Conservation (phyloP, 352 stramenopile species). For the Pythium phragmitis region DNA sequence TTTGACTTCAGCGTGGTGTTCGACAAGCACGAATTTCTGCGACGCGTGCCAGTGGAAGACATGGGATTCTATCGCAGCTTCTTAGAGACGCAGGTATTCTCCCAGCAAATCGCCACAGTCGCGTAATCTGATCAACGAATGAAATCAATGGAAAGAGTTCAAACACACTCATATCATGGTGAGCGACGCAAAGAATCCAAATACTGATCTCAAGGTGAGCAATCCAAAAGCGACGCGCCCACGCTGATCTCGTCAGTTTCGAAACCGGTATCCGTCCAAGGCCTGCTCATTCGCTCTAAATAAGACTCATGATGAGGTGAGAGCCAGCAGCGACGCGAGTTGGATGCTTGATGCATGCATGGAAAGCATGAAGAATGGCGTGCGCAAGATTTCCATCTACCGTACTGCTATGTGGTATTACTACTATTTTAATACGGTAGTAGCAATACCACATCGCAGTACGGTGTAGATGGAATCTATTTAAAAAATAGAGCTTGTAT, state of each 20-base stretch:
- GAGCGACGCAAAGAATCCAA: no score
- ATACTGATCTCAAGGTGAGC: no score
- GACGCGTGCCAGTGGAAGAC: slow-evolving; percentile 46
- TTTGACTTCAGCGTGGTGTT: slow-evolving; percentile 88
- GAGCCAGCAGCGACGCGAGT: not conserved
- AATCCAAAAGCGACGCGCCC: no score
- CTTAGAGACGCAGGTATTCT: slow-evolving; percentile 86
- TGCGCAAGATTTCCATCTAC: slow-evolving; percentile 3
- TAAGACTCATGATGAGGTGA: not conserved
- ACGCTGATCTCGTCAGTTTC: no score
- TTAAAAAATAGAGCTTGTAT: not conserved
- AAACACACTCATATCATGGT: slow-evolving; percentile 1
- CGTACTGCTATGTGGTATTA: no score
- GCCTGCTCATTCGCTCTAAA: no score
- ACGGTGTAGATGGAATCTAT: no score
- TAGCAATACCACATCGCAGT: no score
- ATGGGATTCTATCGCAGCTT: slow-evolving; percentile 75
- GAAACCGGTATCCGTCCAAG: no score
- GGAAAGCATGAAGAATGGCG: not conserved
- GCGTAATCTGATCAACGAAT: slow-evolving; percentile 15
- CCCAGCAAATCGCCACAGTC: slow-evolving; percentile 77
- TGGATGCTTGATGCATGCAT: not conserved
- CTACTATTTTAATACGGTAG: no score
- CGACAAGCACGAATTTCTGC: slow-evolving; percentile 70
- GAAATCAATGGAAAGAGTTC: slow-evolving; percentile 8